These are phyloP conservation scores for Verticillium klebahnii DNA, from an alignment of 2,329 filamentous ascomycete genomes.

Conservation along the genomic window DNA sequence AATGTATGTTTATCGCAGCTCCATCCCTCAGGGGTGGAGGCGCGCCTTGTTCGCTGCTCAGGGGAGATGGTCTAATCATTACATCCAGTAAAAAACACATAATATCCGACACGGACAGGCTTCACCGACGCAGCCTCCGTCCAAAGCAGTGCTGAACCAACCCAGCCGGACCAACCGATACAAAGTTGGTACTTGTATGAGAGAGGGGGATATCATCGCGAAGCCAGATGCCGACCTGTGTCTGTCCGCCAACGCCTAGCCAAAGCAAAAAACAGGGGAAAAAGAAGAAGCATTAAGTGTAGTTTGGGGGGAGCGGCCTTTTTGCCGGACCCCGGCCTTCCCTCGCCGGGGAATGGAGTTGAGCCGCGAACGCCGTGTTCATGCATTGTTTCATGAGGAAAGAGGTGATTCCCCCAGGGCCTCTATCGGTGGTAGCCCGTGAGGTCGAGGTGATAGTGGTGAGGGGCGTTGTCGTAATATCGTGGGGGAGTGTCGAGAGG, in stretches of 20 bases:
- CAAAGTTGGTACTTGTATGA: background rate
- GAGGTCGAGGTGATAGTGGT: background rate
- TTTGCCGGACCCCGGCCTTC: background rate
- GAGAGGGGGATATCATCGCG: conserved; percentile 1
- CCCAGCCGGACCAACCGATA: background rate
- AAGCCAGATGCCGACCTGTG: background rate
- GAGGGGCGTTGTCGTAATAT: background rate
- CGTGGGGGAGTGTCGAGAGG: background rate
- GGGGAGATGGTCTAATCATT: background rate
- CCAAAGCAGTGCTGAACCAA: background rate
- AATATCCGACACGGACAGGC: background rate
- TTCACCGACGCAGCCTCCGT: background rate
- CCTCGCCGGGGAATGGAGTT: background rate
- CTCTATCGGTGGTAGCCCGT: background rate
- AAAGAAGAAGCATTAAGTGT: conserved; percentile 1
- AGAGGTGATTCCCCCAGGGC: background rate
- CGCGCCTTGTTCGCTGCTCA: background rate
- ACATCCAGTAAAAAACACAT: background rate
- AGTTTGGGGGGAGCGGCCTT: background rate
- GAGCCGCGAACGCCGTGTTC: background rate
- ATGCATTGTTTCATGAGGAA: background rate
- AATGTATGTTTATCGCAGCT: background rate
- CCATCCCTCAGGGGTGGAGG: background rate
- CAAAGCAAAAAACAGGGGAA: background rate
- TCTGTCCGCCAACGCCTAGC: conserved; percentile 4